Conservation (phyloP, 306 rosid genomes). For the Senna siamea region DNA sequence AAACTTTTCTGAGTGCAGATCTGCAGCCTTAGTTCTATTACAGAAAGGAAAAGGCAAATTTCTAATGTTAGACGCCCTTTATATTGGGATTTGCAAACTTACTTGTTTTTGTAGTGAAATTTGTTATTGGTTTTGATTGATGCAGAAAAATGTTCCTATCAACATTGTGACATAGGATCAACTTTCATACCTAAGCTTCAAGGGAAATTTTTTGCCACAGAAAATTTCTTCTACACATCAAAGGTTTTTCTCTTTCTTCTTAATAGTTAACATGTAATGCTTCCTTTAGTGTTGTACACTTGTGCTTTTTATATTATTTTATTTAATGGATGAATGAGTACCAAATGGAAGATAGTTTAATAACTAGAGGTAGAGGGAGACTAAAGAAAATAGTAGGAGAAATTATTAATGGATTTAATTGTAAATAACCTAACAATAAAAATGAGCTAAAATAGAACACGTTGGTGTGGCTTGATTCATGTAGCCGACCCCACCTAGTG, state of each 20-base stretch:
- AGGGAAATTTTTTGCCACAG: conserved; percentile 93
- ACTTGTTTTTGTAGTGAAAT: conserved; percentile 23
- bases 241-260: conserved; percentile 58
- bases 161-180: conserved; percentile 74
- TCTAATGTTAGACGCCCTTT: conserved; percentile 28
- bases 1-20: conserved; percentile 87
- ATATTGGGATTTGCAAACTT: conserved; percentile 30
- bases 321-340: conserved; percentile 34
- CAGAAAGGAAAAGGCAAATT: conserved; percentile 78
- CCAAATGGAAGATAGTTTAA: too few species aligned
- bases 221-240: conserved; percentile 89
- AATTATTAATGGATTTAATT: too few species aligned
- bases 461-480: too few species aligned
- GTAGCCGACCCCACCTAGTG: too few species aligned
- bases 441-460: too few species aligned
- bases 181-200: conserved; percentile 77
- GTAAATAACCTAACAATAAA: too few species aligned
- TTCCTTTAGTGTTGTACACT: conserved; percentile 30
- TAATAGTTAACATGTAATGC: conserved; percentile 20
- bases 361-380: too few species aligned
- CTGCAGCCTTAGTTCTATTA: conserved; percentile 72
- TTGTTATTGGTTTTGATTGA: conserved; percentile 30
- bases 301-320: conserved; percentile 14
- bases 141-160: conserved; percentile 70
- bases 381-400: too few species aligned